A percentile compares a stretch with the other conserved stretches of the same genome.
Evolutionary conservation across 345 rosid genomes (phyloP).

Genomic region (Citrus trifoliata): DNA sequence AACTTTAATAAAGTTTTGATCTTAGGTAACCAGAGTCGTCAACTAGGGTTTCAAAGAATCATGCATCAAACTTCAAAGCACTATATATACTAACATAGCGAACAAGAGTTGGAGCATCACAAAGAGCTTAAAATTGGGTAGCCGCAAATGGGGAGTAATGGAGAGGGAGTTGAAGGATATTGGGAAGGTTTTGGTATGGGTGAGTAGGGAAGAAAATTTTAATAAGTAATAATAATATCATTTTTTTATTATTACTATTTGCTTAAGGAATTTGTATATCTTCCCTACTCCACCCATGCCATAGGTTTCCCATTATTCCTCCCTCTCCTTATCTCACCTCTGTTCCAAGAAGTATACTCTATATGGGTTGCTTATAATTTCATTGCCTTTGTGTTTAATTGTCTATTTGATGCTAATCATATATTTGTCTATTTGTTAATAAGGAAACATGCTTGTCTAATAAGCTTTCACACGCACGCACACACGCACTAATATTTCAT

Average conservation of each 20-base stretch:
- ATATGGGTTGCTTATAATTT: no score
- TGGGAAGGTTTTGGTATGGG: conserved; percentile 32
- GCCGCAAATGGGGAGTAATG: conserved; percentile 4
- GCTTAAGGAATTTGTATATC: background rate
- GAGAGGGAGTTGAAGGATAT: conserved; percentile 25
- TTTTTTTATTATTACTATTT: background rate
- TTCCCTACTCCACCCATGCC: conserved; percentile 40
- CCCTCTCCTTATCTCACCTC: conserved; percentile 21
- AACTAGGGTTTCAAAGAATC: conserved; percentile 8
- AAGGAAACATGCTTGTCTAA: no score
- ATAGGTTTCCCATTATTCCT: conserved; percentile 30
- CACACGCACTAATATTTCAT: no score
- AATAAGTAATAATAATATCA: background rate
- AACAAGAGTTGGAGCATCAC: no score
- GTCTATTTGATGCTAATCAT: background rate
- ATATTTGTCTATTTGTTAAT: no score
- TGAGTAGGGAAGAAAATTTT: conserved; percentile 21
- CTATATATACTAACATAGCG: background rate
- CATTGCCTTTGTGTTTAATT: background rate
- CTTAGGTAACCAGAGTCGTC: background rate
- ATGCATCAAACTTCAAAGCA: background rate
- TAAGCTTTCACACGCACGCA: no score
- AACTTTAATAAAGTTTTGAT: background rate
- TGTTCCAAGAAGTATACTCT: background rate
- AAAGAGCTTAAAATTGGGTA: background rate